Conservation (phyloP, 2,329 filamentous ascomycete species). For the Microsporum canis region DNA sequence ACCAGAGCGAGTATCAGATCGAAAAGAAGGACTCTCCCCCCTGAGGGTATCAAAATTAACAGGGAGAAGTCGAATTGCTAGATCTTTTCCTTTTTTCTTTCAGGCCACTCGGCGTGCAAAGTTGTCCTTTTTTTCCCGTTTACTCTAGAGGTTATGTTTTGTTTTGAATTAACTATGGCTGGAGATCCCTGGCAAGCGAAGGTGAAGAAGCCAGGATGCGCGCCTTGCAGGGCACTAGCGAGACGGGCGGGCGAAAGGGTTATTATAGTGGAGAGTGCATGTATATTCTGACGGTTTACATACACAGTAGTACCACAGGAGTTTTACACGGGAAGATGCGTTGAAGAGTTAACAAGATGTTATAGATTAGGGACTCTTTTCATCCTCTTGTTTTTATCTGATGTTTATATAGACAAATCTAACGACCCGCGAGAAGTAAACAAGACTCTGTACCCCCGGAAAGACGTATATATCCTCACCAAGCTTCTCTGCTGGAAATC, state of each 20-base stretch:
- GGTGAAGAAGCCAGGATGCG: background rate
- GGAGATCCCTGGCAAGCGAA: background rate
- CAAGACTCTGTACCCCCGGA: background rate
- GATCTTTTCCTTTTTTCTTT: background rate
- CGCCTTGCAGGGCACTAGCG: background rate
- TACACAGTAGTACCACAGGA: too few relatives aligned
- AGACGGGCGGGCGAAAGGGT: too few relatives aligned
- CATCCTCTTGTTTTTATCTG: too few relatives aligned
- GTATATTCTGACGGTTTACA: too few relatives aligned
- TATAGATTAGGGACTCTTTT: too few relatives aligned
- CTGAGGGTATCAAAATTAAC: background rate
- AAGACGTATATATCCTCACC: background rate
- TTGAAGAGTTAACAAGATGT: too few relatives aligned
- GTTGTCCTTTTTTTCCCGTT: background rate
- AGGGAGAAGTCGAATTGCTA: background rate
- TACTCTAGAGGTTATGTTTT: too few relatives aligned
- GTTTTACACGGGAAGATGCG: too few relatives aligned
- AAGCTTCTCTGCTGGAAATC: background rate
- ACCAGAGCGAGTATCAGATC: background rate
- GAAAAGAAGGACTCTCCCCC: background rate
- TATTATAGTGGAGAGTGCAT: too few relatives aligned
- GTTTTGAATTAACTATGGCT: background rate
- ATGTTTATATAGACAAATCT: background rate
- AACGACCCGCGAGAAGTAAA: background rate
- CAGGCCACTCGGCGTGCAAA: too few relatives aligned